Evolutionary conservation across 192 early-diverging fungal species (phyloP), one percentile per base, ranked within the genome.

Genomic region (Podila horticola): DNA sequence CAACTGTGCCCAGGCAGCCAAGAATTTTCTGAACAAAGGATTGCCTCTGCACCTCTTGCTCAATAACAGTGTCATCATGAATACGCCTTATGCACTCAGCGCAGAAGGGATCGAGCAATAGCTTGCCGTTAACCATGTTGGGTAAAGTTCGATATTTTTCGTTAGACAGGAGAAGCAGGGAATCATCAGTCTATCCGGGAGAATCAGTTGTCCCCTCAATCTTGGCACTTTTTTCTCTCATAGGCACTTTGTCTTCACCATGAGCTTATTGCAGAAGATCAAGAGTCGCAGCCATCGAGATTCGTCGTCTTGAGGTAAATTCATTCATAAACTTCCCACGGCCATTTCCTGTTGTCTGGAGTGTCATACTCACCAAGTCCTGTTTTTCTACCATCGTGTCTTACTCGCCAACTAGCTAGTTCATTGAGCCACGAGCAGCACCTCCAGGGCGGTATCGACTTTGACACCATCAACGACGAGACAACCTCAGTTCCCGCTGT

Each of bases 381-480:
- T n/a, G n/a, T n/a, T n/a, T n/a, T n/a, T n/a, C n/a, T n/a, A n/a
- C n/a, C n/a, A n/a, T n/a, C n/a, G n/a, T n/a, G n/a, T n/a, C 31
- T 31, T 7, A 34, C 7, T 34, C 33, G 5, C 3, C 38, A 0
- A 0, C 0, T 13, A 41, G n/a, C n/a, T 15, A 55, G 71, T 22
- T 86, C 83, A 7, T 2, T 62, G 19, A 72, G 59, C 19, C 70
- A 87, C 33, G 58, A 61, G 11, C 5, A 13, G 55, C 31, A 64
- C 0, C 58, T 67, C 29, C 29, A 52, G 12, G 66, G 64, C 49
- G 73, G 66, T 13, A 67, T 90, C 57, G 65, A 85, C 15, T 84
- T 72, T 24, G 86, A 88, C 11, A 66, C 79, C 22, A 62, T 86
- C 30, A 77, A 88, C 31, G 29, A 84, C 60, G 72, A 71, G 49